phyloP scores from a whole-genome alignment of 169 alveolate genomes.

The Babesia gibsoni region DNA sequence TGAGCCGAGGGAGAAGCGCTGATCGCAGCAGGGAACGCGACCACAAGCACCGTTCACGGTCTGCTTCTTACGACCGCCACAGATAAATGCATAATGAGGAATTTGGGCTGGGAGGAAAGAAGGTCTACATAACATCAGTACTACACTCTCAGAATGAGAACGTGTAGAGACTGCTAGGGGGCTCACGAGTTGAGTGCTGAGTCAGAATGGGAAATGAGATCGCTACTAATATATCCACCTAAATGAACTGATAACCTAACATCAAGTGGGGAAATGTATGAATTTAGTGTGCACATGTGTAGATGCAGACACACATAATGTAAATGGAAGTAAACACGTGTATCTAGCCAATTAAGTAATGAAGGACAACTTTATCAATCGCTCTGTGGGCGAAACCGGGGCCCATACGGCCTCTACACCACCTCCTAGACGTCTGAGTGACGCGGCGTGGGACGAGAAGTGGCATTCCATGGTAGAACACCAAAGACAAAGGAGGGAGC shows the following conservation, averaged over 20 bases:
- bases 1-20: slow-evolving; percentile 34
- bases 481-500: slow-evolving; percentile 28
- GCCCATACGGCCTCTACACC: slow-evolving; percentile 1
- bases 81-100: neutral
- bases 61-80: slow-evolving; percentile 32
- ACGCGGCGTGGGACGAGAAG: slow-evolving; percentile 56
- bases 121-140: too few relatives aligned
- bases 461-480: slow-evolving; percentile 60
- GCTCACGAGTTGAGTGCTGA: slow-evolving; percentile 21
- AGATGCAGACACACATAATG: neutral
- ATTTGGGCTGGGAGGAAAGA: too few relatives aligned
- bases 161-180: neutral
- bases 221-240: too few relatives aligned
- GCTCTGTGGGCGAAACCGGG: neutral
- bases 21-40: slow-evolving; percentile 47
- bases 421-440: slow-evolving; percentile 15
- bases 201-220: neutral
- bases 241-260: too few relatives aligned
- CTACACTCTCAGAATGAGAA: too few relatives aligned
- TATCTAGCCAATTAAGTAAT: neutral
- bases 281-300: neutral
- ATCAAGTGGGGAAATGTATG: neutral
- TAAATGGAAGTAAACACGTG: neutral
- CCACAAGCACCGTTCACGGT: slow-evolving; percentile 17
- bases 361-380: neutral